Percentiles rank a stretch among this genome's conserved stretches.
These are phyloP conservation scores for Acorus gramineus DNA, from an alignment of 106 monocot genomes.

Conservation along the genomic window DNA sequence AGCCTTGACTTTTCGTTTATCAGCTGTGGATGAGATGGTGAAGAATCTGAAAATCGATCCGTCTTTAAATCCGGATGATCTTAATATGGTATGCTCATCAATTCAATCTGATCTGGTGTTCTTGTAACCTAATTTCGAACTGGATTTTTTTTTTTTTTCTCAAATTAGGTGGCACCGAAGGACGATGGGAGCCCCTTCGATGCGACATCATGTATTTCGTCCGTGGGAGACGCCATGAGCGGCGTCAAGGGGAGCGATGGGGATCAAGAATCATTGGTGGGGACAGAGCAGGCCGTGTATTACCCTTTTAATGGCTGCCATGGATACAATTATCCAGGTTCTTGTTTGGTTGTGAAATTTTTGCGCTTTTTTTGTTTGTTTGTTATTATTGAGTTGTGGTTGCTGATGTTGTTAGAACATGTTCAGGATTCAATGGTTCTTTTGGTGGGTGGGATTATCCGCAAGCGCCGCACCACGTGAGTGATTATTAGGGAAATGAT, in stretches of 20 bases:
- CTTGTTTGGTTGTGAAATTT: not conserved
- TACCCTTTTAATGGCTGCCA: slow-evolving; percentile 31
- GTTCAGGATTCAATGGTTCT: slow-evolving; percentile 20
- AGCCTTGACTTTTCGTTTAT: slow-evolving; percentile 10
- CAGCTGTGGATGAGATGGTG: slow-evolving; percentile 28
- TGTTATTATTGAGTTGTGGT: not conserved
- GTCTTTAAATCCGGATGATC: slow-evolving; percentile 7
- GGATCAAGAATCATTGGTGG: slow-evolving; percentile 35
- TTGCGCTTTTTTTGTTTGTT: no score
- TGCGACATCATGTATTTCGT: slow-evolving; percentile 67
- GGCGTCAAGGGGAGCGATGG: slow-evolving; percentile 50
- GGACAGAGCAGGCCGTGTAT: slow-evolving; percentile 33
- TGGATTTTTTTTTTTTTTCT: not conserved
- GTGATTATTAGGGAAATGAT: slow-evolving; percentile 3
- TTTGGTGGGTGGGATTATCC: slow-evolving; percentile 41
- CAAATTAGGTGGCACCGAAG: slow-evolving; percentile 25
- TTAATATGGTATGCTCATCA: slow-evolving; percentile 21
- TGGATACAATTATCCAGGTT: slow-evolving; percentile 83
- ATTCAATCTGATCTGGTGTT: not conserved
- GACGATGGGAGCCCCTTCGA: slow-evolving; percentile 39
- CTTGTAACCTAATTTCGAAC: not conserved
- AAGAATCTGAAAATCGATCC: slow-evolving; percentile 36
- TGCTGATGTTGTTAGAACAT: no score
- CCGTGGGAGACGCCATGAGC: slow-evolving; percentile 32
- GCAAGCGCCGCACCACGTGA: slow-evolving; percentile 46